phyloP scores from a whole-genome alignment of 192 early-diverging fungal genomes.

The Phlyctochytrium arcticum region DNA sequence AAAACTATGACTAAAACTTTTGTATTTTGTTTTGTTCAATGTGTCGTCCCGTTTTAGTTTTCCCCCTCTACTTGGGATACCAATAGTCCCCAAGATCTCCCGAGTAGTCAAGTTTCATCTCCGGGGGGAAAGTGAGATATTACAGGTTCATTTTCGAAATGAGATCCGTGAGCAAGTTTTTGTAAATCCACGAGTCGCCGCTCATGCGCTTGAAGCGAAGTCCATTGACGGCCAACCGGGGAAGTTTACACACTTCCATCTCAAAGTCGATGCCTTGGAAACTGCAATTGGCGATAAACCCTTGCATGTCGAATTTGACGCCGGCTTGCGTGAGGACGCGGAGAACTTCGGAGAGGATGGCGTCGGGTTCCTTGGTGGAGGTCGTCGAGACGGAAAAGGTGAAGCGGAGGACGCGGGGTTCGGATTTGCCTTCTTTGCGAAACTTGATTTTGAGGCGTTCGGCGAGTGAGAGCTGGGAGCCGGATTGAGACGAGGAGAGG shows the following conservation, averaged over 20 bases:
- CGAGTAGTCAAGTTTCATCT: too few species aligned
- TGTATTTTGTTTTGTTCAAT: too few species aligned
- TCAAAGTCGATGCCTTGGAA: conserved; percentile 54
- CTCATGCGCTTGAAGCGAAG: conserved; percentile 52
- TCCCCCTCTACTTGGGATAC: too few species aligned
- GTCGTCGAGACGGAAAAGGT: conserved; percentile 55
- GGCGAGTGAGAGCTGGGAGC: conserved; percentile 31
- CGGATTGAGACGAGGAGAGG: not conserved
- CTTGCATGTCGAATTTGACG: conserved; percentile 22
- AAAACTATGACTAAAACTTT: too few species aligned
- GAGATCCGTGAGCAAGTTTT: conserved; percentile 49
- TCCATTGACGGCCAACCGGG: conserved; percentile 47
- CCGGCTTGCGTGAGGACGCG: conserved; percentile 37
- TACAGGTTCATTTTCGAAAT: conserved; percentile 53
- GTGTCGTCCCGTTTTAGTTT: too few species aligned
- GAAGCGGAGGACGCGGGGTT: conserved; percentile 53
- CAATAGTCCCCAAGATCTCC: too few species aligned
- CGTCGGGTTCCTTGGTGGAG: conserved; percentile 52
- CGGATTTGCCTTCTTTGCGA: conserved; percentile 20
- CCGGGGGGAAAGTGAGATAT: too few species aligned
- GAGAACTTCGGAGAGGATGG: conserved; percentile 42
- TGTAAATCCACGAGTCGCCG: conserved; percentile 57
- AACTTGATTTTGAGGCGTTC: conserved; percentile 31
- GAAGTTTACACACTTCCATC: conserved; percentile 59
- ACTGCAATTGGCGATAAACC: conserved; percentile 31